Evolutionary conservation across 2,329 filamentous ascomycete species (phyloP), one percentile per base, ranked within the genome.

Genomic region (Fusarium sp.): DNA sequence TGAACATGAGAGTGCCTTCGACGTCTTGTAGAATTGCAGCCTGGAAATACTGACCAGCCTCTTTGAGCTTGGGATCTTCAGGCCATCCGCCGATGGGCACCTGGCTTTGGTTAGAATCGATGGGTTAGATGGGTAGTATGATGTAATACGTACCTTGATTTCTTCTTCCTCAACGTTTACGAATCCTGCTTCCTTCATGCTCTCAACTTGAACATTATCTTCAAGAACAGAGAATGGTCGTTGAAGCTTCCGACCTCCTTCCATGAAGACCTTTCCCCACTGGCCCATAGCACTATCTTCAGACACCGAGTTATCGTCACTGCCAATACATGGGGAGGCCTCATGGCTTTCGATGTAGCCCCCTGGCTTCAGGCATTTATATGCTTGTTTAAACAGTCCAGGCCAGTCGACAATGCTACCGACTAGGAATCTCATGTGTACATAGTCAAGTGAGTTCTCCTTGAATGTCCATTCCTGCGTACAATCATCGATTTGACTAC

Each of bases 401-500:
- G 48, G 28, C 66, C 66, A 70, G 24, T 70, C 47, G 1, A 56
- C 17, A 4, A 70, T 70, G 1, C 66, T 70, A 0, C 66, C 67
- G 3, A 70, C 38, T 6, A 70, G 52, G 47, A 55, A 70, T 7
- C 68, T 61, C 36, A 70, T 66, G 4, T 70, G 60, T 5, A 59
- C 60, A 6, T 70, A 70, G 6, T 70, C 67, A 12, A 70, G 59
- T 3, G 67, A 70, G 1, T n/a, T 45, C 3, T 31, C 31, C 1
- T 42, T 7, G 4, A 70, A 66, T 0, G 68, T 66, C 68, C 68
- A 70, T 7, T 65, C 47, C 24, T 66, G 42, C 0, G 52, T 70
- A 6, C 66, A 70, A 7, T 70, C 68, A 3, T 70, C 68, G 5
- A 70, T 70, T 20, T 70, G 67, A 18, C 67, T 70, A 4, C 6